phyloP scores from a whole-genome alignment of 371 early-diverging fungal species.

The Apophysomyces elegans region DNA sequence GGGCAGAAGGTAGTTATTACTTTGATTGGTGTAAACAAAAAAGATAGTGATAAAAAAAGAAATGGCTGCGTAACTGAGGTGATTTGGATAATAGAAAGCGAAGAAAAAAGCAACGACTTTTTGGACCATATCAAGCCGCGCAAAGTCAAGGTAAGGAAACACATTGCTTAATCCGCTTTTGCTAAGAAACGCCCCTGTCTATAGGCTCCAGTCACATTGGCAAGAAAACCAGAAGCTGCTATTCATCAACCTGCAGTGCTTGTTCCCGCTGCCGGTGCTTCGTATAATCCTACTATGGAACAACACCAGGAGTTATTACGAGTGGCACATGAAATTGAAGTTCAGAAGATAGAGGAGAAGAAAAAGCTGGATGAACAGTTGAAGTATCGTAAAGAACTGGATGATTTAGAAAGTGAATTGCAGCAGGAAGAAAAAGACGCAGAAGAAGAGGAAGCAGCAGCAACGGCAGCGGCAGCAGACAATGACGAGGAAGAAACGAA shows the following conservation, averaged over 20 bases:
- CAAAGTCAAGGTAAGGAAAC: conserved; percentile 27
- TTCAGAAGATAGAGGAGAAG: conserved; percentile 24
- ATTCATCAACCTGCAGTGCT: conserved; percentile 69
- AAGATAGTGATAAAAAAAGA: too few species aligned
- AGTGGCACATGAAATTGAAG: conserved; percentile 56
- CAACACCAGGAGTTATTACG: conserved; percentile 73
- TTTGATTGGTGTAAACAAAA: too few species aligned
- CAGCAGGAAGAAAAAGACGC: conserved; percentile 11
- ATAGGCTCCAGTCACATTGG: conserved; percentile 60
- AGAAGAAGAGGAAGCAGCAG: conserved; percentile 10
- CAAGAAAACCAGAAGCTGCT: conserved; percentile 48
- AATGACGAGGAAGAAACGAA: conserved; percentile 19
- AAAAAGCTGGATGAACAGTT: conserved; percentile 20
- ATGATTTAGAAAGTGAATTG: conserved; percentile 15
- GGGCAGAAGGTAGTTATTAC: conserved; percentile 42
- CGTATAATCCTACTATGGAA: conserved; percentile 85
- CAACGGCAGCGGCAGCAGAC: conserved; percentile 17
- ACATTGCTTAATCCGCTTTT: background rate
- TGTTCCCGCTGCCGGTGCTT: conserved; percentile 84
- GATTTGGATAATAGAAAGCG: conserved; percentile 1
- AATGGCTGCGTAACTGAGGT: background rate
- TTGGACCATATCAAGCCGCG: conserved; percentile 31
- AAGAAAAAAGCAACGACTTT: conserved; percentile 17
- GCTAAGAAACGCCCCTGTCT: background rate
- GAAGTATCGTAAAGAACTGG: conserved; percentile 19